Conservation (phyloP, 805 yeast genomes). For the Dipodascus geniculatus region DNA sequence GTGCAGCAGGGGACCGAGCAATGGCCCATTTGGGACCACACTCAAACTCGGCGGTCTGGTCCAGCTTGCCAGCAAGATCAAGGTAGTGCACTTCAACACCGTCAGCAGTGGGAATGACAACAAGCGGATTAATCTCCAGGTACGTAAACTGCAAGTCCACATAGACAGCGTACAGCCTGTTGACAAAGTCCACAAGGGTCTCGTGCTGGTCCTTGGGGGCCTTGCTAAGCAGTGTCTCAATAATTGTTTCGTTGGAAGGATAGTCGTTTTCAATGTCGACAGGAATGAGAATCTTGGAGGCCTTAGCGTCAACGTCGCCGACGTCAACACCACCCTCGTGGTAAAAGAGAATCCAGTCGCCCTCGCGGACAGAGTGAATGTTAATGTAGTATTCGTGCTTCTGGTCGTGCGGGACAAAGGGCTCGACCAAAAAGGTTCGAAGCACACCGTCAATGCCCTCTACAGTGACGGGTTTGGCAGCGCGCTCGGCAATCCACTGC, state of each 20-base stretch:
- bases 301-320: conserved; percentile 37
- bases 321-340: conserved; percentile 40
- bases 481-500: conserved; percentile 33
- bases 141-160: conserved; percentile 37
- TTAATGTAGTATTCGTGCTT: conserved; percentile 35
- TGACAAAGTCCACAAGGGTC: conserved; percentile 32
- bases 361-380: conserved; percentile 37
- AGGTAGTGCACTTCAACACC: conserved; percentile 34
- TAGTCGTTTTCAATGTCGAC: conserved; percentile 30
- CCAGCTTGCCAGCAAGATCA: conserved; percentile 37
- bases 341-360: conserved; percentile 36
- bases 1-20: conserved; percentile 33
- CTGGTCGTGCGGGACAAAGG: conserved; percentile 37
- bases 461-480: conserved; percentile 29
- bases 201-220: conserved; percentile 31
- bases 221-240: conserved; percentile 25
- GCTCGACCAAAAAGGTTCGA: conserved; percentile 33
- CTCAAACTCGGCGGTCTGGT: conserved; percentile 38
- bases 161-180: conserved; percentile 35
- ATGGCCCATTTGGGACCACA: conserved; percentile 38
- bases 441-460: conserved; percentile 31
- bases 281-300: conserved; percentile 31
- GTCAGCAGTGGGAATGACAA: conserved; percentile 29
- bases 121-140: conserved; percentile 36
- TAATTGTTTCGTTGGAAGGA: conserved; percentile 29